Evolutionary conservation across 73 alveolate species (phyloP).

Genomic region (Paramecium caudatum): DNA sequence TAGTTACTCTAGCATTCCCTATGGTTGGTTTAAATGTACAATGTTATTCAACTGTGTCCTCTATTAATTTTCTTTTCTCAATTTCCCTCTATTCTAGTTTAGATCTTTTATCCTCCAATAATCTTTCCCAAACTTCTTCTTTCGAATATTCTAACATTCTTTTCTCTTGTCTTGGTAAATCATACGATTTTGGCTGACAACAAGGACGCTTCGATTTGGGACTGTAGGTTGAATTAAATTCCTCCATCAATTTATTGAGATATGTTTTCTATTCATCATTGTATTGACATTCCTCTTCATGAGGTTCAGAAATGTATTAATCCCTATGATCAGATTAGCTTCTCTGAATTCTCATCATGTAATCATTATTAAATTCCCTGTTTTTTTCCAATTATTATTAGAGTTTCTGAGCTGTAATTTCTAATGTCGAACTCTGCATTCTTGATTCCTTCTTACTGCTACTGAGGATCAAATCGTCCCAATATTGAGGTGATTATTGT

Average conservation of each 20-base stretch:
- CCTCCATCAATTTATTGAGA: slow-evolving; percentile 37
- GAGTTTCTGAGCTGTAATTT: slow-evolving; percentile 41
- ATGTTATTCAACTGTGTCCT: slow-evolving; percentile 41
- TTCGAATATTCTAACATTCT: slow-evolving; percentile 32
- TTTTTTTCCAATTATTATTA: slow-evolving; percentile 39
- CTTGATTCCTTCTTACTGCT: slow-evolving; percentile 47
- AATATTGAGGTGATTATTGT: slow-evolving; percentile 57
- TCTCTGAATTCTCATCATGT: slow-evolving; percentile 31
- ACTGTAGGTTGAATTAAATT: slow-evolving; percentile 40
- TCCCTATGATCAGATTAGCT: slow-evolving; percentile 52
- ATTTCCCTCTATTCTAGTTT: slow-evolving; percentile 37
- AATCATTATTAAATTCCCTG: slow-evolving; percentile 31
- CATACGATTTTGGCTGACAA: slow-evolving; percentile 13
- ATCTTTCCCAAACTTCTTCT: slow-evolving; percentile 64
- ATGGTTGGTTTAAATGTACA: slow-evolving; percentile 46
- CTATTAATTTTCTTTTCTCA: slow-evolving; percentile 30
- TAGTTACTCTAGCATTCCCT: slow-evolving; percentile 31
- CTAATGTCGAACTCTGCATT: not conserved
- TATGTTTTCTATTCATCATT: not conserved
- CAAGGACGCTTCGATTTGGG: slow-evolving; percentile 28
- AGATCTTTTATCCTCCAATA: slow-evolving; percentile 46
- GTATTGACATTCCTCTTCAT: slow-evolving; percentile 40
- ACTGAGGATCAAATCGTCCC: slow-evolving; percentile 42
- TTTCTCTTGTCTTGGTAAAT: slow-evolving; percentile 32
- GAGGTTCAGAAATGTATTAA: slow-evolving; percentile 25